Percentiles rank a stretch among this genome's conserved stretches.
These are phyloP conservation scores for Fusarium dimerum DNA, from an alignment of 2,329 filamentous ascomycete genomes.

Conservation along the genomic window DNA sequence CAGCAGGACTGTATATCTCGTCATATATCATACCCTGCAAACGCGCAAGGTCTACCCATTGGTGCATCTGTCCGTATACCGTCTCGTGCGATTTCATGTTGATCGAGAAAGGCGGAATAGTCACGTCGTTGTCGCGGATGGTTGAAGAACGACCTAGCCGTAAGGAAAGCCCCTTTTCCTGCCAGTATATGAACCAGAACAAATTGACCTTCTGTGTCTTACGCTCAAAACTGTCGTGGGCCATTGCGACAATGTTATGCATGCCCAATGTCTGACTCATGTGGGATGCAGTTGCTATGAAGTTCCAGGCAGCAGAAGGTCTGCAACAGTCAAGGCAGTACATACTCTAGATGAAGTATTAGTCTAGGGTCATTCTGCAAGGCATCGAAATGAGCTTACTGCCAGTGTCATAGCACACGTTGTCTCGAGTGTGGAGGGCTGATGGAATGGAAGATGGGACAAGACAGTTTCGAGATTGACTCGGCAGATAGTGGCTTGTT, in stretches of 20 bases:
- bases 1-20: conserved; percentile 51
- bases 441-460: conserved; percentile 54
- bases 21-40: conserved; percentile 4
- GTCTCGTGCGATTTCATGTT: conserved; percentile 51
- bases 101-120: conserved; percentile 40
- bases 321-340: conserved; percentile 64
- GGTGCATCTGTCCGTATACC: conserved; percentile 52
- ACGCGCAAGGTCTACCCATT: conserved; percentile 13
- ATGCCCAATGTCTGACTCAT: conserved; percentile 65
- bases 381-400: conserved; percentile 39
- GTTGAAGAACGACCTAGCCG: conserved; percentile 58
- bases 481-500: conserved; percentile 35
- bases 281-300: conserved; percentile 58
- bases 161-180: conserved; percentile 60
- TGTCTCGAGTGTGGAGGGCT: conserved; percentile 55
- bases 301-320: conserved; percentile 64
- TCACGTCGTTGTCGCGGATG: conserved; percentile 62
- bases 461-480: conserved; percentile 53
- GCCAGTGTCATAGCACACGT: conserved; percentile 60
- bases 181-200: conserved; percentile 55
- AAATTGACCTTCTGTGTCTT: conserved; percentile 41
- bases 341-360: conserved; percentile 45
- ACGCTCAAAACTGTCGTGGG: conserved; percentile 21
- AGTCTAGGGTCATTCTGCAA: neutral
- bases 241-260: conserved; percentile 42